Conservation (phyloP, 1,139 yeast species). For the Candida neerlandica region DNA sequence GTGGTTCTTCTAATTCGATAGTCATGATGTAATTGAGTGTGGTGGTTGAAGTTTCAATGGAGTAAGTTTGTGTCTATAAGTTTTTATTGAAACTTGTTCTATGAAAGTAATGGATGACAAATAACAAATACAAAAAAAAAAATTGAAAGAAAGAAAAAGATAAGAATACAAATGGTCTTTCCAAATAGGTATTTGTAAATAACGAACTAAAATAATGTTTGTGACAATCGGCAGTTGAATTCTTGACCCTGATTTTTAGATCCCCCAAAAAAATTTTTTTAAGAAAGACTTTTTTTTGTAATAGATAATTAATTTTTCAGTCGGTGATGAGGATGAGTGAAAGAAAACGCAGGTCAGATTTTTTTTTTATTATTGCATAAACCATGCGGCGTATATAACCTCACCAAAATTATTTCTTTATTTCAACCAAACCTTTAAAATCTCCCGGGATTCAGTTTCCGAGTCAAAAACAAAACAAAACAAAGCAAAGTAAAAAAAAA, state of each 20-base stretch:
- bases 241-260: neutral
- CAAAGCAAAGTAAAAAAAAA: no score
- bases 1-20: constrained; percentile 51
- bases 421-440: neutral
- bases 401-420: neutral
- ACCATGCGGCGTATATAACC: constrained; percentile 1
- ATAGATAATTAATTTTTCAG: neutral
- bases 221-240: neutral
- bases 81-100: neutral
- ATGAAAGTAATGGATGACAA: neutral
- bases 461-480: neutral
- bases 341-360: no score
- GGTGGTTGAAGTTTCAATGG: neutral
- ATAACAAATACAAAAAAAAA: neutral
- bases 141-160: neutral
- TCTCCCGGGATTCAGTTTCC: neutral
- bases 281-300: no score
- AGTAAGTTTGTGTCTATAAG: neutral
- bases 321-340: no score
- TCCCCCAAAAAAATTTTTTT: neutral
- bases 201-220: no score
- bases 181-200: no score
- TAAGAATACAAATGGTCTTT: no score
- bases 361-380: no score
- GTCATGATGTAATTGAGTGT: constrained; percentile 27